These are phyloP conservation scores for Ascochyta fabae DNA, from an alignment of 2,329 filamentous ascomycete species.

Conservation along the genomic window DNA sequence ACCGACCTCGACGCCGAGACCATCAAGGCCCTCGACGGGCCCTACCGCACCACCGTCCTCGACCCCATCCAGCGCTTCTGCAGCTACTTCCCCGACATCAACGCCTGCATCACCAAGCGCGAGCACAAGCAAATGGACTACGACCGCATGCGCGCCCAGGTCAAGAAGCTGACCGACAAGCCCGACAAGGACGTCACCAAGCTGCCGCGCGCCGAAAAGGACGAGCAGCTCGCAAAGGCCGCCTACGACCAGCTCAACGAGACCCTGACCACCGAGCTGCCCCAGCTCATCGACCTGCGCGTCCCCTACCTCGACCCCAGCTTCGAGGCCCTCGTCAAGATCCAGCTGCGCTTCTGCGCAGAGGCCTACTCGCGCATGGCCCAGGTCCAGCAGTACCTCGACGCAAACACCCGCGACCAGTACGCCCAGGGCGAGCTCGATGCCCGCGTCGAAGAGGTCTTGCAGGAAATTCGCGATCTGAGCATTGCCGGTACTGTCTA, in stretches of 20 bases:
- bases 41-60: constrained; percentile 90
- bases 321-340: constrained; percentile 98
- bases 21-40: constrained; percentile 96
- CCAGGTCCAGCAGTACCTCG: constrained; percentile 97
- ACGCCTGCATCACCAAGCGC: constrained; percentile 99
- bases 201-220: constrained; percentile 93
- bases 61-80: constrained; percentile 97
- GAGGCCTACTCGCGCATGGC: constrained; percentile 98
- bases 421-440: constrained; percentile 95
- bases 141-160: constrained; percentile 91
- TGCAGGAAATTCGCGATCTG: constrained; percentile 95
- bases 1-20: constrained; percentile 98
- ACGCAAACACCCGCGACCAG: constrained; percentile 92
- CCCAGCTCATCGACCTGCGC: constrained; percentile 93
- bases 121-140: constrained; percentile 99
- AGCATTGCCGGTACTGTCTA: constrained; percentile 81
- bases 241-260: constrained; percentile 98
- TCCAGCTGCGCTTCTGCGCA: constrained; percentile 95
- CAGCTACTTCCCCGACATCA: constrained; percentile 98
- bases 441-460: constrained; percentile 87
- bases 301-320: constrained; percentile 97
- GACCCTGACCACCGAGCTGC: constrained; percentile 89
- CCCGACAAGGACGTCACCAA: constrained; percentile 98
- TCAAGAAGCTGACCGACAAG: constrained; percentile 97
- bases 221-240: constrained; percentile 89